Evolutionary conservation across 805 yeast species (phyloP).

Genomic region (Candida ficus): DNA sequence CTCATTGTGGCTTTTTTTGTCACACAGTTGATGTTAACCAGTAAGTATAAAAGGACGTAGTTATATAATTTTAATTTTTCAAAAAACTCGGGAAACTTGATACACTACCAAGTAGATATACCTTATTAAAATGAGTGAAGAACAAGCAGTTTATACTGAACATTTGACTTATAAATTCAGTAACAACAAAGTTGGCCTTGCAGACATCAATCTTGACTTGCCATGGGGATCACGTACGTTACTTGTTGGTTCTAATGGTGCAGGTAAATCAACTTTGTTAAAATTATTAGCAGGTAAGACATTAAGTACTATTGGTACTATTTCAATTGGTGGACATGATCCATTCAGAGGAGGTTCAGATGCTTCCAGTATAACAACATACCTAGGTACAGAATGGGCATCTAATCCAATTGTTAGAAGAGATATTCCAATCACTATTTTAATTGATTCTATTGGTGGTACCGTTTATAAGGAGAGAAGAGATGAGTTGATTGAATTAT

Average conservation of each 20-base stretch:
- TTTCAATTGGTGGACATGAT: constrained; percentile 74
- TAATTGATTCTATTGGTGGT: constrained; percentile 82
- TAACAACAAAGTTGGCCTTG: constrained; percentile 56
- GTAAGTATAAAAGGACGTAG: too few relatives aligned
- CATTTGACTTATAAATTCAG: constrained; percentile 68
- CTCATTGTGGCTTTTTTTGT: constrained; percentile 4
- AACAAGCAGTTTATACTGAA: constrained; percentile 55
- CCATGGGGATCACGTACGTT: constrained; percentile 73
- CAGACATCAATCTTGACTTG: constrained; percentile 54
- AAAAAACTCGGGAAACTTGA: too few relatives aligned
- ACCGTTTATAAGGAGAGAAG: constrained; percentile 66
- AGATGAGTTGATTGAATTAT: constrained; percentile 63
- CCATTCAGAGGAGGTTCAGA: constrained; percentile 66
- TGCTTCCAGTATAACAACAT: constrained; percentile 54
- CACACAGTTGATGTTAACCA: too few relatives aligned
- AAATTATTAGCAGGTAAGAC: constrained; percentile 89
- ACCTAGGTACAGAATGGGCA: constrained; percentile 98
- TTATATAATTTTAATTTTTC: too few relatives aligned
- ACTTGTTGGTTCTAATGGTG: constrained; percentile 92
- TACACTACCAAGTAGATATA: too few relatives aligned
- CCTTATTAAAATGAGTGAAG: neutral
- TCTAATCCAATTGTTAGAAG: constrained; percentile 83
- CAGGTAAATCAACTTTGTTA: constrained; percentile 90
- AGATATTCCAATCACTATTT: constrained; percentile 80
- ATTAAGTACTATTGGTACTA: constrained; percentile 65